A percentile compares a stretch with the other conserved stretches of the same genome.
Evolutionary conservation across 768 basidiomycete genomes (phyloP).

Genomic region (Leucosporidium yakuticum): DNA sequence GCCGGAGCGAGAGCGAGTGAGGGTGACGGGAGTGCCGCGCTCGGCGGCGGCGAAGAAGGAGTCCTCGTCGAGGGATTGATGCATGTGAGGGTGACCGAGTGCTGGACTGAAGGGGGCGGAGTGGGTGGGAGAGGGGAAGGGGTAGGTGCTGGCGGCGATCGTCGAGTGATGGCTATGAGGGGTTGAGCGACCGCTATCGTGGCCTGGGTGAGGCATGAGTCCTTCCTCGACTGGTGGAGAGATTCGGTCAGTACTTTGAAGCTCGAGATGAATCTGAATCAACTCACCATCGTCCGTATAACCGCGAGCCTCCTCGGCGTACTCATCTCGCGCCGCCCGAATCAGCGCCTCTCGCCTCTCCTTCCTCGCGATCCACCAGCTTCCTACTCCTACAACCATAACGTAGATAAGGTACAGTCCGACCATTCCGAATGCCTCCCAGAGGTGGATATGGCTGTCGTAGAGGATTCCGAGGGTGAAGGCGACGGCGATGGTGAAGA

Average conservation of each 20-base stretch:
- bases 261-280: background rate
- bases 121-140: background rate
- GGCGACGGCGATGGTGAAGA: slow-evolving; percentile 78
- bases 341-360: slow-evolving; percentile 58
- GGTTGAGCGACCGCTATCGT: slow-evolving; percentile 43
- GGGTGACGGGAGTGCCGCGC: slow-evolving; percentile 5
- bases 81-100: slow-evolving; percentile 1
- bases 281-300: slow-evolving; percentile 7
- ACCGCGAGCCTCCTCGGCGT: slow-evolving; percentile 42
- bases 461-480: slow-evolving; percentile 68
- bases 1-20: slow-evolving; percentile 7
- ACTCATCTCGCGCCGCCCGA: slow-evolving; percentile 43
- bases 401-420: slow-evolving; percentile 73
- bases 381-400: slow-evolving; percentile 62
- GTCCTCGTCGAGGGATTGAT: background rate
- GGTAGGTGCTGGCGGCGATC: background rate
- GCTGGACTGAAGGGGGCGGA: background rate
- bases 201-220: background rate
- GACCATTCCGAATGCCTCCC: slow-evolving; percentile 70
- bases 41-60: background rate
- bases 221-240: background rate
- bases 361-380: slow-evolving; percentile 61
- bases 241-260: background rate
- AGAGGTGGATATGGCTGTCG: slow-evolving; percentile 63
- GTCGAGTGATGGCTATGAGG: slow-evolving; percentile 49